Evolutionary conservation across 1,284 basidiomycete genomes (phyloP), one percentile per base, ranked within the genome.

Genomic region (Cryptococcus amylolentus): DNA sequence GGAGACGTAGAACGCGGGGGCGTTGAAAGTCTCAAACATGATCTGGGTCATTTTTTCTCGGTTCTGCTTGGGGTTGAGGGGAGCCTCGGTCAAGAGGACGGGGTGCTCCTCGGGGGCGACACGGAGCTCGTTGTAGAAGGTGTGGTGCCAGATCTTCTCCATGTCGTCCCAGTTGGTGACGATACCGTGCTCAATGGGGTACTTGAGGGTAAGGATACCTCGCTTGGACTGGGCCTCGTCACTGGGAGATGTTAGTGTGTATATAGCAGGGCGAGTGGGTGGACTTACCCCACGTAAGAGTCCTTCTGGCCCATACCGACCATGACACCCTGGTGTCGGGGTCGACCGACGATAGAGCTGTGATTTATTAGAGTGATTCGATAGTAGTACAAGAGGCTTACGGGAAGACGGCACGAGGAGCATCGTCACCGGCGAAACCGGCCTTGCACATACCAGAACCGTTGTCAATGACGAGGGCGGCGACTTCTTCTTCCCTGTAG

Each of bases 141-240:
- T 89, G 82, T 91, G 88, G 78, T 91, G 89, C 89, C 89, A 92
- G 79, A 92, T 91, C 82, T 91, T 91, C 82, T 91, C 89, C 89
- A 91, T 91, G 80, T 91, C 89, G 77, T 91, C 89, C 91, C 91
- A 95, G 86, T 95, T 93, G 79, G 91, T 94, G 69, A 95, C 91
- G 78, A 94, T 91, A 76, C 78, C 79, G 75, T 80, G 78, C 69
- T 80, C 80, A 57, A 88, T 88, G 63, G 87, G 87, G 80, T 89
- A 92, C 82, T 82, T 93, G 78, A 96, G 83, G 64, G 89, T 92
- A 64, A 96, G 81, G 80, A 94, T 91, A 85, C 91, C 91, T 82
- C 91, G 88, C 84, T 94, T 94, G 62, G 91, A 88, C 80, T 94
- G 91, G 52, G 91, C 91, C 80, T 94, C 91, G 73, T 94, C 91